Evolutionary conservation across 2,329 filamentous ascomycete species (phyloP), one percentile per base, ranked within the genome.

Genomic region (Fragosphaeria purpurea): DNA sequence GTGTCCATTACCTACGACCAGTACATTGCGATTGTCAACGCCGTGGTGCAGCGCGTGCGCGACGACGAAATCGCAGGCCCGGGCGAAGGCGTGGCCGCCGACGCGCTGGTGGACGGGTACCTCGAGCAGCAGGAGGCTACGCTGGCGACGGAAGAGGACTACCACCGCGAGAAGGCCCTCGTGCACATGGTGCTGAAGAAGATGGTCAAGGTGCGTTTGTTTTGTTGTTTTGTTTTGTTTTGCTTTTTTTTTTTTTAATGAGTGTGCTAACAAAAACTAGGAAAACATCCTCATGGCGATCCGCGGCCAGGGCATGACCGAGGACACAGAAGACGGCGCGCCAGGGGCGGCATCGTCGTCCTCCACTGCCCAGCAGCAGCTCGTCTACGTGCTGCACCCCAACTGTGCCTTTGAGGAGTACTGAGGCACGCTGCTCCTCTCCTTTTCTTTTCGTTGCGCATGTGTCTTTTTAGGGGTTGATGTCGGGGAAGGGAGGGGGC

Each of bases 1-100:
- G 93, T 87, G 49, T 93, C 89, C 61, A 91, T 98, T 63, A 94
- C 89, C 4, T 94, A 94, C 62, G 91, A 97, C 61, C 93, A 95
- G 67, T 98, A 95, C 68, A 86, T 91, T 64, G 77, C 80, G 61
- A 95, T 97, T 66, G 80, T 95, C 53, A 95, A 95, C 64, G 69
- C 87, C 61, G 74, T 98, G 44, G 86, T 96, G 34, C 80, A 83
- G 58, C 82, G 85, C 31, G 82, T 98, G 60, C 88, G 85, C 59
- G 85, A 91, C 50, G 88, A 95, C 60, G 89, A 97, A 67, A 67
- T 75, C 6, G 72, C 75, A 38, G 75, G 72, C 9, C 79, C 73
- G 0, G 88, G 87, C 41, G 88, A 95, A 58, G 93, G 93, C 51
- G 83, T 96, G 9, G 85, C 89, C 53, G 83, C 88, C 57, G 85